Conservation (phyloP, 805 yeast genomes). For the Candida odintsovae region DNA sequence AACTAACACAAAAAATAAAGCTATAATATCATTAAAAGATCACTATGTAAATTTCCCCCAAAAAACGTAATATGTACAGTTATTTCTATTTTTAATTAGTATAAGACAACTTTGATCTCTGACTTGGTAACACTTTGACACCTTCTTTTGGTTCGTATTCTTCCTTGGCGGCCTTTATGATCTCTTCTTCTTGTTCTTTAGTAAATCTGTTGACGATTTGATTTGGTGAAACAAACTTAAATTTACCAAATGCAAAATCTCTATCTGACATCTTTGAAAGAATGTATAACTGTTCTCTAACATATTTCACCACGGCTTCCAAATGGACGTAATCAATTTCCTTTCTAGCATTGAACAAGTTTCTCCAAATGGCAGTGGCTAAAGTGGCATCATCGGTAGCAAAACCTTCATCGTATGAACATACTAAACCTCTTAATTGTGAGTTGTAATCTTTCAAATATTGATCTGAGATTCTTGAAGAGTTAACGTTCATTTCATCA, state of each 20-base stretch:
- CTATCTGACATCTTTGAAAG: slow-evolving; percentile 81
- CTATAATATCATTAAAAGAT: no score
- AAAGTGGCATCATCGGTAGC: slow-evolving; percentile 70
- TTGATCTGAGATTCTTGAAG: slow-evolving; percentile 76
- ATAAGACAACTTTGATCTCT: slow-evolving; percentile 43
- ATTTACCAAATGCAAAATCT: slow-evolving; percentile 89
- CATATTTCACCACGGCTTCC: slow-evolving; percentile 85
- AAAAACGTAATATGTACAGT: not conserved
- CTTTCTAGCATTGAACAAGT: slow-evolving; percentile 79
- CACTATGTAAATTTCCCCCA: not conserved
- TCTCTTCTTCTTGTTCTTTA: slow-evolving; percentile 51
- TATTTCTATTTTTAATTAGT: slow-evolving; percentile 30
- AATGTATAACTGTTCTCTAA: slow-evolving; percentile 84
- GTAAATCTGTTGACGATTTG: slow-evolving; percentile 71
- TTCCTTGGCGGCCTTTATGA: slow-evolving; percentile 43
- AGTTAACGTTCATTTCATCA: slow-evolving; percentile 78
- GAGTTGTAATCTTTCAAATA: slow-evolving; percentile 87
- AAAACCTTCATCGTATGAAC: slow-evolving; percentile 91
- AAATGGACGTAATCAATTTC: slow-evolving; percentile 77
- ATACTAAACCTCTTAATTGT: slow-evolving; percentile 83
- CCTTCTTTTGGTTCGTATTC: slow-evolving; percentile 37
- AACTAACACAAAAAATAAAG: not conserved
- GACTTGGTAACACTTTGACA: slow-evolving; percentile 53
- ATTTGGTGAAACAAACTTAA: slow-evolving; percentile 78
- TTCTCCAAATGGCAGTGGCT: slow-evolving; percentile 84